Evolutionary conservation across 305 asterid species (phyloP), one percentile per base, ranked within the genome.

Genomic region (Fraxinus latifolia): DNA sequence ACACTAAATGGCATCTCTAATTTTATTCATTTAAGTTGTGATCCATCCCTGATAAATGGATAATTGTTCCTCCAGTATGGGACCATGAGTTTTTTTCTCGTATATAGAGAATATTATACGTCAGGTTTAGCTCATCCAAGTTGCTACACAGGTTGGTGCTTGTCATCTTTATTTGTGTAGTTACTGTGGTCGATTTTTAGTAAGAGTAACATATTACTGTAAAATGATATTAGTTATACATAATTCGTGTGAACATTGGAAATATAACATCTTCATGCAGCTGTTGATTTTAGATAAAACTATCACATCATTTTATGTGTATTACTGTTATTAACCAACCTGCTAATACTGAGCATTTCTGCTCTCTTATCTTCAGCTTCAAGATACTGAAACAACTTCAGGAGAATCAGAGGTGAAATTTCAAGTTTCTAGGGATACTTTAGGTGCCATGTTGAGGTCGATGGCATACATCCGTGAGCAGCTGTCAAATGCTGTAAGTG

Each of bases 391-490:
- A 82, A 88, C 92, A 81, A 89, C 86, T 82, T 88, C 91, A 33
- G 95, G 94, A 80, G 96, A 91, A 88, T 90, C 96, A 67, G 95
- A 92, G 86, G 97, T 94, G 83, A 92, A 92, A 85, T 94, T 94
- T 86, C 97, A 91, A 89, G 97, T 94, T 79, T 94, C 98, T 4
- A 89, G 84, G 86, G 97, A 94, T 88, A 91, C 98, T 72, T 90
- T 92, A 80, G 95, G 92, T 78, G 98, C 98, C 85, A 90, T 94
- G 98, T 86, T 94, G 91, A 91, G 98, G 88, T 94, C 98, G 77
- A 94, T 94, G 94, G 92, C 96, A 39, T 94, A 94, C 87, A 94
- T 94, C 37, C 95, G 96, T 0, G 98, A 92, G 87, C 98, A 94
- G 87, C 97, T 94, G 67, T 91, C 93, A 1, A 89, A 81, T 87